Conservation (phyloP, 805 yeast genomes). For the Pichia manshurica region DNA sequence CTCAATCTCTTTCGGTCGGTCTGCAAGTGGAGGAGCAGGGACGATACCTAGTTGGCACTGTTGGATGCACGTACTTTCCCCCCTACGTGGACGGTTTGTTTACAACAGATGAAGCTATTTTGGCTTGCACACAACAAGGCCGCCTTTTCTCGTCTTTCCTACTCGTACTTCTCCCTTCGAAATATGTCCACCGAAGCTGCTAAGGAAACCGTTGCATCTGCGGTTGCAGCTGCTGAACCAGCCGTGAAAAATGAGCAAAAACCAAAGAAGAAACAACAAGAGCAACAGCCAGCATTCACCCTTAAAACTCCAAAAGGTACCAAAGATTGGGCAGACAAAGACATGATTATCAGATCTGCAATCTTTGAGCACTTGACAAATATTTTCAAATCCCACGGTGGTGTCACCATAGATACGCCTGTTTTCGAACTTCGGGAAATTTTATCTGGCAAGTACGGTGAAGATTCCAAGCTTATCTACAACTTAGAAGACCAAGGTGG, state of each 20-base stretch:
- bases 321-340: constrained; percentile 97
- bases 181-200: background rate
- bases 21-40: too few relatives aligned
- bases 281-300: constrained; percentile 38
- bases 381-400: constrained; percentile 93
- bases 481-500: constrained; percentile 99
- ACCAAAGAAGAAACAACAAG: background rate
- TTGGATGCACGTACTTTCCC: background rate
- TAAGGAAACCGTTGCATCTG: background rate
- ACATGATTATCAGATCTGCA: constrained; percentile 91
- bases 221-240: background rate
- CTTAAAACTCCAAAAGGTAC: constrained; percentile 96
- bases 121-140: background rate
- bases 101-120: background rate
- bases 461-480: constrained; percentile 93
- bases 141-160: background rate
- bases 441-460: constrained; percentile 96
- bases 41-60: too few relatives aligned
- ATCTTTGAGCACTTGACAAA: constrained; percentile 67
- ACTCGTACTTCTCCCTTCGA: background rate
- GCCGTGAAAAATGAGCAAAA: background rate
- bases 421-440: constrained; percentile 95
- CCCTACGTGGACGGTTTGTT: background rate
- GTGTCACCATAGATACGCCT: constrained; percentile 97
- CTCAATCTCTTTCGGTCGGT: too few relatives aligned